Evolutionary conservation across 352 stramenopile species (phyloP), one percentile per base, ranked within the genome.

Genomic region (Phytopythium vexans): DNA sequence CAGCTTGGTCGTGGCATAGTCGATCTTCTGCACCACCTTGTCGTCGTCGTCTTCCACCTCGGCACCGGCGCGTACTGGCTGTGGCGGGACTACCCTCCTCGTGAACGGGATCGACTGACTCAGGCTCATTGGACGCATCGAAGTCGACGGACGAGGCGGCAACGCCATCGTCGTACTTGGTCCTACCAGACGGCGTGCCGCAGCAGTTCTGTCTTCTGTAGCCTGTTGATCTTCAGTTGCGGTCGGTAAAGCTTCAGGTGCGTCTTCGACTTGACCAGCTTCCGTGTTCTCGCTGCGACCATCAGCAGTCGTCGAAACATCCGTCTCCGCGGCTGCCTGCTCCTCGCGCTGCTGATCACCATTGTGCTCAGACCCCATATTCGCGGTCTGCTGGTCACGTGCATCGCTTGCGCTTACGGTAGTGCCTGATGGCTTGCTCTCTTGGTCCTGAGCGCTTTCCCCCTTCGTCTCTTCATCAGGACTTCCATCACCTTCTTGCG

Each of bases 91-190:
- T 47, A 55, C 63, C 43, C 62, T 60, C 56, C 10, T 61, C 3
- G 75, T 75, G 16, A 91, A 78, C 15, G 81, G 73, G 40, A 94
- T 92, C 3, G 81, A 90, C 56, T 94, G 87, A 55, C 83, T 94
- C 34, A 94, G 58, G 48, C 81, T 94, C 75, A 82, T 90, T 0
- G 83, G 79, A 9, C 77, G 68, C 6, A 67, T 71, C 2, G 77
- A 87, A 14, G 78, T 74, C 1, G 78, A 88, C 21, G 81, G 84
- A 12, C 71, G 80, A 3, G 80, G 67, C 5, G 80, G 80, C 12
- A 82, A 54, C 21, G 70, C 41, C 15, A 9, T 27, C 21, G 21
- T 27, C 21, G 21, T 27, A 27, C 21, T 27, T 27, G 21, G 21
- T 27, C 21, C 21, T 27, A 27, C 21, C 21, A 2, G 21, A 27